These are phyloP conservation scores for Pelargonium australe DNA, from an alignment of 441 rosid genomes.

Conservation along the genomic window DNA sequence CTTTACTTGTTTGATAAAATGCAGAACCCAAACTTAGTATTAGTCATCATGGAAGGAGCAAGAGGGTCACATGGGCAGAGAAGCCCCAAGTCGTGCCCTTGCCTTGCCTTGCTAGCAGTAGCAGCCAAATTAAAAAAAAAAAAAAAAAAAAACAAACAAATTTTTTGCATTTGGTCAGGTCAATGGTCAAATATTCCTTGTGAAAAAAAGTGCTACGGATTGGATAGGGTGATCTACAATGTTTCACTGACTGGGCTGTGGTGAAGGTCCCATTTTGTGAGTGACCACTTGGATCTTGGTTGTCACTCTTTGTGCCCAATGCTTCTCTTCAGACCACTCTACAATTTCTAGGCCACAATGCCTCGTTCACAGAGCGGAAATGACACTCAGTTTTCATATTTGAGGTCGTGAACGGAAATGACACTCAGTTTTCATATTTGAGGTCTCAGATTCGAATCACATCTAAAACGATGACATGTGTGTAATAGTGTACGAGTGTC, in stretches of 20 bases:
- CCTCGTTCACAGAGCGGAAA: too few species aligned
- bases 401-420: too few species aligned
- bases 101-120: not conserved
- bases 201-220: not conserved
- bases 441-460: too few species aligned
- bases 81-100: not conserved
- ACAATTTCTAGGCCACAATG: too few species aligned
- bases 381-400: too few species aligned
- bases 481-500: too few species aligned
- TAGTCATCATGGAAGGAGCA: not conserved
- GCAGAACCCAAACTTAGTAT: conserved; percentile 6
- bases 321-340: too few species aligned
- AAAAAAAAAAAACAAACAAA: too few species aligned
- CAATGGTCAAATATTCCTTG: conserved; percentile 8
- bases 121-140: not conserved
- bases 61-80: conserved; percentile 1
- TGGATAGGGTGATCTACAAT: conserved; percentile 3
- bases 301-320: too few species aligned
- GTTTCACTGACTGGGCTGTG: not conserved
- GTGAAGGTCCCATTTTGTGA: not conserved
- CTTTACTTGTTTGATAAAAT: not conserved
- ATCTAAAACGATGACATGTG: too few species aligned
- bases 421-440: too few species aligned
- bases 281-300: not conserved
- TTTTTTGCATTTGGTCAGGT: not conserved